Evolutionary conservation across 2,329 filamentous ascomycete species (phyloP).

Genomic region (Zymoseptoria brevis): DNA sequence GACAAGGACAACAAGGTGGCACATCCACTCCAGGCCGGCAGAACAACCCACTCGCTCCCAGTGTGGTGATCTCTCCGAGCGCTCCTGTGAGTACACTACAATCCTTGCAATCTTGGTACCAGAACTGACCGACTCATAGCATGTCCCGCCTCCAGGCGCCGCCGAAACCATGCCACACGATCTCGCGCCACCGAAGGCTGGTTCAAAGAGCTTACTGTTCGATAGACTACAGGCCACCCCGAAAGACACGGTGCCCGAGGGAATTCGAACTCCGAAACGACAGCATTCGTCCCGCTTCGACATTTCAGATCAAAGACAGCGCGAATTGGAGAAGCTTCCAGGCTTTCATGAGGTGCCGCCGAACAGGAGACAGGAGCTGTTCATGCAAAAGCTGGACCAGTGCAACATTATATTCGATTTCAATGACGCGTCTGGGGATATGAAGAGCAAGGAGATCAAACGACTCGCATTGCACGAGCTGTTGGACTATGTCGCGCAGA

Average conservation of each 20-base stretch:
- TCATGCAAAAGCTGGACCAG: slow-evolving; percentile 99
- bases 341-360: slow-evolving; percentile 97
- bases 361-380: slow-evolving; percentile 87
- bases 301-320: slow-evolving; percentile 79
- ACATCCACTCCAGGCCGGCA: slow-evolving; percentile 24
- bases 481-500: slow-evolving; percentile 96
- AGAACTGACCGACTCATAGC: slow-evolving; percentile 44
- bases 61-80: slow-evolving; percentile 90
- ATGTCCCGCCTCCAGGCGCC: slow-evolving; percentile 83
- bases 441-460: slow-evolving; percentile 99
- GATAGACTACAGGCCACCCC: slow-evolving; percentile 87
- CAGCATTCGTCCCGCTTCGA: slow-evolving; percentile 98
- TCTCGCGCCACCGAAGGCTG: slow-evolving; percentile 84
- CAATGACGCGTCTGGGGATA: slow-evolving; percentile 94
- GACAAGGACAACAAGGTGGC: slow-evolving; percentile 16
- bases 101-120: slow-evolving; percentile 4
- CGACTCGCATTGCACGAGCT: slow-evolving; percentile 89
- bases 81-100: slow-evolving; percentile 60
- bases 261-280: slow-evolving; percentile 86
- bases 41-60: slow-evolving; percentile 45
- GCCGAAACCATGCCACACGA: slow-evolving; percentile 98
- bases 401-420: slow-evolving; percentile 99
- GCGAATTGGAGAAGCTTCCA: slow-evolving; percentile 92
- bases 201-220: slow-evolving; percentile 80
- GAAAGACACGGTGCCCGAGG: slow-evolving; percentile 84